phyloP scores from a whole-genome alignment of 371 early-diverging fungal genomes.

The Saksenaea oblongispora region DNA sequence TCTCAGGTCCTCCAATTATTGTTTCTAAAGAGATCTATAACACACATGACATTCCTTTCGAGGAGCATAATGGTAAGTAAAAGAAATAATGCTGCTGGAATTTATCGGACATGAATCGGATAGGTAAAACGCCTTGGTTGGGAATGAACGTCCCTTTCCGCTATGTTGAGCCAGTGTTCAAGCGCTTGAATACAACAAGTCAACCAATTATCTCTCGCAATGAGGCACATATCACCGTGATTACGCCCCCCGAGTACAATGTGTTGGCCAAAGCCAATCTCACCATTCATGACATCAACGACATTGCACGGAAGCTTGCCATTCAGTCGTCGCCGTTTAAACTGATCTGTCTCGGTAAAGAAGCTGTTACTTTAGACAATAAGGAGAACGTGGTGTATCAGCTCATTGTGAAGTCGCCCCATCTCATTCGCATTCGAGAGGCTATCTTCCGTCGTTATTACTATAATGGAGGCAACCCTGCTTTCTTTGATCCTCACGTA shows the following conservation, averaged over 20 bases:
- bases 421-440: conserved; percentile 49
- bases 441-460: conserved; percentile 53
- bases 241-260: conserved; percentile 75
- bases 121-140: conserved; percentile 52
- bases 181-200: conserved; percentile 51
- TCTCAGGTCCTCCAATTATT: conserved; percentile 25
- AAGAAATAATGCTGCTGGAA: background rate
- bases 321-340: conserved; percentile 63
- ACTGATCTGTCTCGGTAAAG: conserved; percentile 69
- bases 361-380: conserved; percentile 34
- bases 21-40: conserved; percentile 46
- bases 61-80: conserved; percentile 38
- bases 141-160: conserved; percentile 64
- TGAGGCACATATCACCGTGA: conserved; percentile 79
- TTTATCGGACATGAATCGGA: background rate
- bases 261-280: conserved; percentile 59
- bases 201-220: conserved; percentile 52
- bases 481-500: conserved; percentile 57
- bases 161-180: conserved; percentile 57
- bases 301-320: conserved; percentile 48
- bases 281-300: conserved; percentile 74
- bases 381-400: conserved; percentile 40
- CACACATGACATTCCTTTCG: conserved; percentile 49
- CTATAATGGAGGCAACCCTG: conserved; percentile 59
- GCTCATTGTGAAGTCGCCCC: conserved; percentile 36